Evolutionary conservation across 352 stramenopile genomes (phyloP).

Genomic region (Phytophthora kernoviae): DNA sequence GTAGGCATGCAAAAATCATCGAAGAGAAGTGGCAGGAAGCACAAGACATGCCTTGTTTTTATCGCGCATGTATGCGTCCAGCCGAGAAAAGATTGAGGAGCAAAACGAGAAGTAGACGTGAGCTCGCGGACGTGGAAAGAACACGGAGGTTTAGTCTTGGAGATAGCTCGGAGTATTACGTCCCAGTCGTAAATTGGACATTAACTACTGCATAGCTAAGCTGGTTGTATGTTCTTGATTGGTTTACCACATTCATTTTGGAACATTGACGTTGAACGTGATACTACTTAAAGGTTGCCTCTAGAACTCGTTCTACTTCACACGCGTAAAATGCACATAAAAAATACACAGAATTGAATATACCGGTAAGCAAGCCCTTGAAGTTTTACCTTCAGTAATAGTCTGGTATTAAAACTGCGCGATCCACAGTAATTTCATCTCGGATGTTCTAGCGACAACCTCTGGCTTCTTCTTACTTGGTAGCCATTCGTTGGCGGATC

Average conservation of each 20-base stretch:
- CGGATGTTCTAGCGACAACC: too few relatives aligned
- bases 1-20: slow-evolving; percentile 27
- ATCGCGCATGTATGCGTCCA: slow-evolving; percentile 10
- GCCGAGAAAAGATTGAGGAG: slow-evolving; percentile 15
- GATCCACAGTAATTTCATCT: too few relatives aligned
- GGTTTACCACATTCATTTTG: background rate
- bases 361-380: too few relatives aligned
- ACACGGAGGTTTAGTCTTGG: slow-evolving; percentile 25
- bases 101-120: slow-evolving; percentile 8
- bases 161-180: slow-evolving; percentile 3
- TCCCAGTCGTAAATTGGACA: slow-evolving; percentile 7
- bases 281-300: too few relatives aligned
- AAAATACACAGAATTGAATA: too few relatives aligned
- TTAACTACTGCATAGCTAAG: background rate
- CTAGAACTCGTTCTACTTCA: too few relatives aligned
- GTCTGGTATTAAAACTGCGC: too few relatives aligned
- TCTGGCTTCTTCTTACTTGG: too few relatives aligned
- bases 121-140: slow-evolving; percentile 29
- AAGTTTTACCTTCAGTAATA: too few relatives aligned
- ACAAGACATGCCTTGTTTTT: slow-evolving; percentile 13
- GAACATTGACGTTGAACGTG: too few relatives aligned
- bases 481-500: slow-evolving; percentile 47
- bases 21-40: slow-evolving; percentile 1
- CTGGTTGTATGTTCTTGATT: background rate
- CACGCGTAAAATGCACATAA: too few relatives aligned